Evolutionary conservation across 2,329 filamentous ascomycete species (phyloP).

Genomic region (Phaeophleospora eucalypticola): DNA sequence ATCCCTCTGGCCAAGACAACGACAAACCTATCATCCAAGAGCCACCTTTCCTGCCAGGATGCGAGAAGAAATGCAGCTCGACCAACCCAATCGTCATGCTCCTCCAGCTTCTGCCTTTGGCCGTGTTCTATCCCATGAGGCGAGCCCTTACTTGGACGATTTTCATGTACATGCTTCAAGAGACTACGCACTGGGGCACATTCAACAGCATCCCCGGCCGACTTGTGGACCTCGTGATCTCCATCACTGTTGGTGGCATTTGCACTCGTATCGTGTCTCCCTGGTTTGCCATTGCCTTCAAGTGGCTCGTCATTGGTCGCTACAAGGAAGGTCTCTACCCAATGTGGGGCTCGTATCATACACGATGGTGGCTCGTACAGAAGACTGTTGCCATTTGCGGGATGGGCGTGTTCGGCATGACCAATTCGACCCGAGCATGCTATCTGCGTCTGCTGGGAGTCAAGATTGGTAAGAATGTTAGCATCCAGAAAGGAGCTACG

Average conservation of each 20-base stretch:
- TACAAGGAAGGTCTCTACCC: slow-evolving; percentile 53
- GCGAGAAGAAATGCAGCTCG: slow-evolving; percentile 45
- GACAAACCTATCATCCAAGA: slow-evolving; percentile 10
- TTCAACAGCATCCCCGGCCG: slow-evolving; percentile 42
- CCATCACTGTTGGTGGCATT: slow-evolving; percentile 43
- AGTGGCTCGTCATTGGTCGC: slow-evolving; percentile 54
- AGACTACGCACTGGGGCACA: slow-evolving; percentile 40
- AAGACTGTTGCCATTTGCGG: slow-evolving; percentile 51
- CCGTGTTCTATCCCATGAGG: slow-evolving; percentile 49
- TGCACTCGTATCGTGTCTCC: slow-evolving; percentile 42
- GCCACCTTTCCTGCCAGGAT: slow-evolving; percentile 32
- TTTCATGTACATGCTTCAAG: slow-evolving; percentile 47
- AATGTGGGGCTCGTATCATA: slow-evolving; percentile 59
- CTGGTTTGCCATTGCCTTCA: slow-evolving; percentile 47
- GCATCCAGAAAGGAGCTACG: slow-evolving; percentile 40
- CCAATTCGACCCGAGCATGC: slow-evolving; percentile 38
- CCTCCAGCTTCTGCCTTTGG: slow-evolving; percentile 50
- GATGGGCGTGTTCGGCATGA: slow-evolving; percentile 43
- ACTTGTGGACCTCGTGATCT: slow-evolving; percentile 47
- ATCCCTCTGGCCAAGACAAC: slow-evolving; percentile 2
- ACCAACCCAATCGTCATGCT: slow-evolving; percentile 48
- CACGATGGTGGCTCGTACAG: slow-evolving; percentile 56
- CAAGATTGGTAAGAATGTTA: slow-evolving; percentile 51
- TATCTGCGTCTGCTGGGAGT: slow-evolving; percentile 53
- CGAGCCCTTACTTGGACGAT: slow-evolving; percentile 51